Base-by-base conservation (phyloP, 805 yeast genomes). In the Blastobotrys terrestris region DNA sequence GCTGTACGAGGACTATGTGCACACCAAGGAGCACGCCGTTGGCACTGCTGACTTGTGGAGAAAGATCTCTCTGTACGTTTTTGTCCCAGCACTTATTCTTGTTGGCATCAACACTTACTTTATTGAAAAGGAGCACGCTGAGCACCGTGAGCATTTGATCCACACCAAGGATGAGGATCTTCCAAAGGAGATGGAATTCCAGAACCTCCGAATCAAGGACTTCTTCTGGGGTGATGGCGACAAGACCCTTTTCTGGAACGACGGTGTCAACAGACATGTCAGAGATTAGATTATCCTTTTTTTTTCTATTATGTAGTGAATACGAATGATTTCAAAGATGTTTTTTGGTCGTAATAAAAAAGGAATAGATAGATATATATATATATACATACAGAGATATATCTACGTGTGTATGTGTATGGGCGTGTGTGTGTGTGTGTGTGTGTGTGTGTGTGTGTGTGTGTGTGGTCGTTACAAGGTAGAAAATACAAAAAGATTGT, bases 191-290 rank as follows among this genome's bases (percentile, higher is more conserved):
- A 40, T 40, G 31, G 91, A 84, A 64, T 94, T 81, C 82, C 91
- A 85, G 79, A 94, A 94, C 80, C 72, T 90, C 64, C 88, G 98
- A 82, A 69, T 71, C 68, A 84, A 82, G 72, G 84, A 86, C 56
- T 92, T 81, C 81, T 92, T 90, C 85, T 94, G 98, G 98, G 99
- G 99, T 69, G 92, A 94, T 69, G 98, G 99, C 70, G 96, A 91
- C 79, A 84, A 87, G 81, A 89, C 98, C 58, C 76, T 85, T 69
- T 94, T 94, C 86, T 94, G 99, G 99, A 89, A 89, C 78, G 78
- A 87, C 50, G 86, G 81, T 65, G 80, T 87, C 68, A 92, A 92
- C 87, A 88, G 96, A 80, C 87, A 87, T 46, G 48, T 51, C 42
- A 41, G 35, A 26, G n/a, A n/a, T n/a, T n/a, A n/a, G n/a, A n/a